These are phyloP conservation scores for Tribonema minus DNA, from an alignment of 108 stramenopile species.

Conservation along the genomic window DNA sequence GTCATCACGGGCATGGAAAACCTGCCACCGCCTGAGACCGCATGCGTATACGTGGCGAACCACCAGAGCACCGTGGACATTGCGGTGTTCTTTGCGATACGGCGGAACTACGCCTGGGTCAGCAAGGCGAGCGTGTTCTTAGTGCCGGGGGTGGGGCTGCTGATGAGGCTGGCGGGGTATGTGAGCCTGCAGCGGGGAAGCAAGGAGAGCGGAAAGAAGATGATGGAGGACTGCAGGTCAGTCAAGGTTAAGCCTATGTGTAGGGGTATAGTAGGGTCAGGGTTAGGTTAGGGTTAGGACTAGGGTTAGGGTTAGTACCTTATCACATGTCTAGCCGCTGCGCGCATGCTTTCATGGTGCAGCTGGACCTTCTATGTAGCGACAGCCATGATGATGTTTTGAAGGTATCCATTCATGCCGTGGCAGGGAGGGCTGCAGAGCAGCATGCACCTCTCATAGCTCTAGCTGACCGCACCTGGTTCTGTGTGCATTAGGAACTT, in stretches of 20 bases:
- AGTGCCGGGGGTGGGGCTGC: conserved; percentile 28
- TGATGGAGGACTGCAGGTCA: conserved; percentile 42
- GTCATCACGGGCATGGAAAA: conserved; percentile 14
- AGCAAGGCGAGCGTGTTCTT: conserved; percentile 37
- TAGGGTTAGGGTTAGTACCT: no score
- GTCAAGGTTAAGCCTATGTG: neutral
- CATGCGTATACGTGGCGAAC: conserved; percentile 30
- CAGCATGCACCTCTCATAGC: no score
- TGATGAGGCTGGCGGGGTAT: conserved; percentile 35
- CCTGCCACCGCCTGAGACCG: conserved; percentile 13
- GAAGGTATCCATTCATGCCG: no score
- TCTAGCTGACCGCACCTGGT: no score
- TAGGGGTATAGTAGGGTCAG: neutral
- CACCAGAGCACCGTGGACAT: conserved; percentile 32
- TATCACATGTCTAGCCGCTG: no score
- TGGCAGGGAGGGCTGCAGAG: no score
- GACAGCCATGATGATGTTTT: no score
- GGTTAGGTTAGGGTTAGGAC: no score
- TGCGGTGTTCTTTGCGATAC: conserved; percentile 29
- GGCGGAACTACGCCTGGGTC: conserved; percentile 43
- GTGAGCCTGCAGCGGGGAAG: conserved; percentile 25
- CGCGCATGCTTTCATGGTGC: no score
- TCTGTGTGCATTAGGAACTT: no score
- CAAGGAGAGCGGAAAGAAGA: conserved; percentile 22
- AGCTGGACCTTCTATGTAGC: no score